These are phyloP conservation scores for Fusarium humuli DNA, from an alignment of 2,329 filamentous ascomycete species.

Conservation along the genomic window DNA sequence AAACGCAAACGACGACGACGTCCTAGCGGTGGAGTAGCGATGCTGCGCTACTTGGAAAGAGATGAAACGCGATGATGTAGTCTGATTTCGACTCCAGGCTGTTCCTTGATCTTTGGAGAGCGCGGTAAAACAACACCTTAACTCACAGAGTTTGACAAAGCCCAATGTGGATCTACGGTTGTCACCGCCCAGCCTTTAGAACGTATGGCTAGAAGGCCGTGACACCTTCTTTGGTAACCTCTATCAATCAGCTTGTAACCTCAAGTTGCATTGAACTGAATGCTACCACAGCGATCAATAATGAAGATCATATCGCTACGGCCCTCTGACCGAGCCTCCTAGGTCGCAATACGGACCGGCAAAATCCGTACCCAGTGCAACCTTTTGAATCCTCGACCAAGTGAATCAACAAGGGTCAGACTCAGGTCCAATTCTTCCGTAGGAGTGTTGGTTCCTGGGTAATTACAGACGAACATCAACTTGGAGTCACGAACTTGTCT, in stretches of 20 bases:
- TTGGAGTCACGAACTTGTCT: neutral
- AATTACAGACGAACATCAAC: neutral
- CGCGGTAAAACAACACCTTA: neutral
- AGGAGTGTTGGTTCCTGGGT: slow-evolving; percentile 1
- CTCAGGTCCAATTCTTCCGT: neutral
- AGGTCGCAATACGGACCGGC: slow-evolving; percentile 8
- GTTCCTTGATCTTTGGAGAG: neutral
- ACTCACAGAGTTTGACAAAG: neutral
- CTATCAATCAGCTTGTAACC: neutral
- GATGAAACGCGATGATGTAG: slow-evolving; percentile 29
- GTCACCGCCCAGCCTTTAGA: slow-evolving; percentile 1
- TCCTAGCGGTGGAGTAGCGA: neutral
- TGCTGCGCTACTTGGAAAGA: slow-evolving; percentile 1
- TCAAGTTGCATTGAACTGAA: slow-evolving; percentile 4
- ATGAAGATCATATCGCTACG: slow-evolving; percentile 21
- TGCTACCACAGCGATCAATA: slow-evolving; percentile 27
- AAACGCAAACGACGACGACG: slow-evolving; percentile 12
- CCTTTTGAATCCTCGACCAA: slow-evolving; percentile 2
- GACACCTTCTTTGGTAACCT: neutral
- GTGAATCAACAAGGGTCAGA: neutral
- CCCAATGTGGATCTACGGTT: neutral
- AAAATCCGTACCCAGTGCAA: neutral
- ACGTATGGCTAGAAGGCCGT: slow-evolving; percentile 1
- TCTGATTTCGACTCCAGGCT: neutral
- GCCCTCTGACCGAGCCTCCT: slow-evolving; percentile 7